Conservation (phyloP, 2,329 filamentous ascomycete species). For the Hymenoscyphus linearis region DNA sequence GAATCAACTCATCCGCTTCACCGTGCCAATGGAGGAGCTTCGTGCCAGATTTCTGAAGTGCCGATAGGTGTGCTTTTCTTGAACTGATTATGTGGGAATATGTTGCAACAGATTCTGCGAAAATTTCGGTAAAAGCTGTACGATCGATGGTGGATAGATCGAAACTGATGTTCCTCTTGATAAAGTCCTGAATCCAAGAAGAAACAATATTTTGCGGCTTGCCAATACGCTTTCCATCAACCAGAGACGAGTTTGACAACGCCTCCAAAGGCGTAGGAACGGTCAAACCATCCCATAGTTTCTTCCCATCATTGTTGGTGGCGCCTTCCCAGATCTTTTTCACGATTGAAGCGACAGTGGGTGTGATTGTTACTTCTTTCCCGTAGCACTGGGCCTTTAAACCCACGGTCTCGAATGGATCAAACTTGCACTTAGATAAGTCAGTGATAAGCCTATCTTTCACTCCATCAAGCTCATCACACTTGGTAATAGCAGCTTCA, state of each 20-base stretch:
- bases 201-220: neutral
- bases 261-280: neutral
- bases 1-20: neutral
- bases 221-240: neutral
- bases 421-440: constrained; percentile 12
- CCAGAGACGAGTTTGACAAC: neutral
- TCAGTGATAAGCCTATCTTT: constrained; percentile 17
- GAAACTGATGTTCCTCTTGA: neutral
- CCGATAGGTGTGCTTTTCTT: constrained; percentile 12
- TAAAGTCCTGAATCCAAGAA: constrained; percentile 1
- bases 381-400: constrained; percentile 10
- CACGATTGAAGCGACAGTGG: constrained; percentile 5
- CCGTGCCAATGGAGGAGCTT: constrained; percentile 5
- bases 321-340: constrained; percentile 10
- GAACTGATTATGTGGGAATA: constrained; percentile 6
- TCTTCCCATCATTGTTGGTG: neutral
- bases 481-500: constrained; percentile 10
- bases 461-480: constrained; percentile 18
- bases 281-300: constrained; percentile 10
- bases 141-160: neutral
- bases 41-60: neutral
- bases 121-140: neutral
- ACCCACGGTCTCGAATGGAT: constrained; percentile 11
- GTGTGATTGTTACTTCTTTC: constrained; percentile 7
- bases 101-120: neutral